Conservation (phyloP, 164 flowering plant genomes). For the Sedum album region DNA sequence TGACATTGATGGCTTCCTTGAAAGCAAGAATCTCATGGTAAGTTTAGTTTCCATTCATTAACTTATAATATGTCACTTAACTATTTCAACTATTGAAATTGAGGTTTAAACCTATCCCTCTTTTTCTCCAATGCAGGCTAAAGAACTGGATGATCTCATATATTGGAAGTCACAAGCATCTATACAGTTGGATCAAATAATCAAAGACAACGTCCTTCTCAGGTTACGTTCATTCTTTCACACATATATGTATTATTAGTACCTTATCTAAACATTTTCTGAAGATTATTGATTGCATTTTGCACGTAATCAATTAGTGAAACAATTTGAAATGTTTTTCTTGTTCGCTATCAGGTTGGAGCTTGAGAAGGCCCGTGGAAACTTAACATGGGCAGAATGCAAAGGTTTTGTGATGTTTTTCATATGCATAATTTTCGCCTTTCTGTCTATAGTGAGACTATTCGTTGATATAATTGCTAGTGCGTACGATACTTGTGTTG, state of each 20-base stretch:
- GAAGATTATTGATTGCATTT: background rate
- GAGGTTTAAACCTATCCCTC: conserved; percentile 5
- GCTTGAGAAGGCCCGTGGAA: conserved; percentile 38
- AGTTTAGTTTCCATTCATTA: conserved; percentile 18
- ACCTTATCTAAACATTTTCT: background rate
- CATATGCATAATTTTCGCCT: conserved; percentile 45
- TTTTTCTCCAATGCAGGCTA: conserved; percentile 35
- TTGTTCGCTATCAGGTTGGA: conserved; percentile 46
- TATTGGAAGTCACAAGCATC: conserved; percentile 77
- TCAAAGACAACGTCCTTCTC: conserved; percentile 55
- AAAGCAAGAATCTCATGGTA: conserved; percentile 54
- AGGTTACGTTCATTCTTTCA: conserved; percentile 34
- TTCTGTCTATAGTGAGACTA: conserved; percentile 39
- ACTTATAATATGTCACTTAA: background rate
- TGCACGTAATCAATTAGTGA: too few relatives aligned
- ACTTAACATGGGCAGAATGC: conserved; percentile 55
- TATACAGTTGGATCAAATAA: conserved; percentile 45
- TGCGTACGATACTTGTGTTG: conserved; percentile 17
- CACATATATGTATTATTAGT: background rate
- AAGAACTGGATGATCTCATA: conserved; percentile 54
- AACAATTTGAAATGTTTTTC: too few relatives aligned
- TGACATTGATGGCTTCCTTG: conserved; percentile 37
- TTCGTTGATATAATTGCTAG: conserved; percentile 34
- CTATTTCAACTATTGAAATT: background rate
- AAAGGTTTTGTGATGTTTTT: conserved; percentile 55